Percentiles rank a stretch among this genome's conserved stretches.
Evolutionary conservation across 1,284 basidiomycete genomes (phyloP).

Genomic region (Irpex rosettiformis): DNA sequence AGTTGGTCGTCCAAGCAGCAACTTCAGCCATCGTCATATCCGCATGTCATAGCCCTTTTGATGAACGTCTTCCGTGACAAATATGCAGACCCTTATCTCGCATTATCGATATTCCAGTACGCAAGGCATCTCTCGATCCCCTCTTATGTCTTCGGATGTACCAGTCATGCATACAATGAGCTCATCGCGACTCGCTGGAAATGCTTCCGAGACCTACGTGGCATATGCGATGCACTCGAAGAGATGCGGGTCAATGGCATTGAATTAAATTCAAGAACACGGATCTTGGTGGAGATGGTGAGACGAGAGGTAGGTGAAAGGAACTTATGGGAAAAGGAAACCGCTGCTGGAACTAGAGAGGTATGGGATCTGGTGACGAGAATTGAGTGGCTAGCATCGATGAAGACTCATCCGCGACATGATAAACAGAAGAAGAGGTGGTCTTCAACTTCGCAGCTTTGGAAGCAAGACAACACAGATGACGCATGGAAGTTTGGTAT

Average conservation of each 20-base stretch:
- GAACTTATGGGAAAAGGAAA: constrained; percentile 48
- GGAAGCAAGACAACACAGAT: constrained; percentile 19
- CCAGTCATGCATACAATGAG: constrained; percentile 83
- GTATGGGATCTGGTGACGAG: constrained; percentile 35
- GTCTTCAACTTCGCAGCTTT: constrained; percentile 19
- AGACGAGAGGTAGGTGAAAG: constrained; percentile 59
- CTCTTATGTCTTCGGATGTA: constrained; percentile 85
- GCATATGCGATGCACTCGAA: constrained; percentile 64
- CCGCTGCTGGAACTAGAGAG: constrained; percentile 38
- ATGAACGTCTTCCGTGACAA: constrained; percentile 75
- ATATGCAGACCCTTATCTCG: constrained; percentile 76
- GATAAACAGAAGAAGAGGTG: constrained; percentile 14
- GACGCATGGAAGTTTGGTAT: constrained; percentile 21
- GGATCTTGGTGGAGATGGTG: constrained; percentile 58
- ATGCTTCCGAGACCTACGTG: constrained; percentile 76
- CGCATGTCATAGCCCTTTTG: constrained; percentile 68
- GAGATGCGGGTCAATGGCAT: constrained; percentile 85
- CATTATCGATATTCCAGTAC: constrained; percentile 80
- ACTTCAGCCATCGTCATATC: constrained; percentile 64
- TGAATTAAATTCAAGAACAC: constrained; percentile 57
- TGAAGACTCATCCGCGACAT: background rate
- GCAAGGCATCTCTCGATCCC: constrained; percentile 68
- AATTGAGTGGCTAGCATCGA: constrained; percentile 35
- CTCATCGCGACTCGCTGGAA: constrained; percentile 77
- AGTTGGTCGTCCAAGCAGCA: constrained; percentile 25